Percentiles rank a stretch among this genome's conserved stretches.
phyloP scores from a whole-genome alignment of 768 basidiomycete genomes.

The Clitopilus passeckerianus region DNA sequence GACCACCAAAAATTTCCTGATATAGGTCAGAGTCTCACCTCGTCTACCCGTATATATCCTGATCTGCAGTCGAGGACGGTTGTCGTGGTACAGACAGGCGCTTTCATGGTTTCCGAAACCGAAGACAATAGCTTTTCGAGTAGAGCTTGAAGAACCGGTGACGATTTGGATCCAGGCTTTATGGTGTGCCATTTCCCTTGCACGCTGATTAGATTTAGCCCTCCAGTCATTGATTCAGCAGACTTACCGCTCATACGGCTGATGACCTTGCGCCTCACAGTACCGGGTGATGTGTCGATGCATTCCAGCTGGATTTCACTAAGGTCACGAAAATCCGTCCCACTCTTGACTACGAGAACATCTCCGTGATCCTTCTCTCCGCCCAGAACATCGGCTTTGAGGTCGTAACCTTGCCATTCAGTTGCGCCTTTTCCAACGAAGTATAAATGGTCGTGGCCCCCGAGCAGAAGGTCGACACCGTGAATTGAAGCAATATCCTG shows the following conservation, averaged over 20 bases:
- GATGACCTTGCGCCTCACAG: conserved; percentile 63
- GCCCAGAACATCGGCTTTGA: conserved; percentile 47
- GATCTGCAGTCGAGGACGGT: conserved; percentile 72
- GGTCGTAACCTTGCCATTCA: conserved; percentile 64
- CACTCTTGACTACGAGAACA: conserved; percentile 76
- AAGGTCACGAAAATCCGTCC: conserved; percentile 85
- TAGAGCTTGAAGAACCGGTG: conserved; percentile 48
- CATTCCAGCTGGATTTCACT: conserved; percentile 71
- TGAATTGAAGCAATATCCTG: conserved; percentile 46
- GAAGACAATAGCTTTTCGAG: conserved; percentile 61
- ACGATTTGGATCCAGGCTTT: conserved; percentile 54
- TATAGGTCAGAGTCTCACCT: conserved; percentile 35
- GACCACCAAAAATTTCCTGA: neutral
- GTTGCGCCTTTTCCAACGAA: conserved; percentile 63
- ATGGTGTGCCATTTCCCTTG: conserved; percentile 65
- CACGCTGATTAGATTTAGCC: neutral
- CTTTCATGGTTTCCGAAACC: conserved; percentile 65
- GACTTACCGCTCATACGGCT: conserved; percentile 51
- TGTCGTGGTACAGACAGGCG: conserved; percentile 69
- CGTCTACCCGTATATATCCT: conserved; percentile 64
- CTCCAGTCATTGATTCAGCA: neutral
- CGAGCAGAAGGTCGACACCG: conserved; percentile 80
- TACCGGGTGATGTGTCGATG: conserved; percentile 51
- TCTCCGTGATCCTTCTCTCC: conserved; percentile 71
- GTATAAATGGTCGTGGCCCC: conserved; percentile 88